phyloP scores from a whole-genome alignment of 2,329 filamentous ascomycete species.

The Huntiella savannae region DNA sequence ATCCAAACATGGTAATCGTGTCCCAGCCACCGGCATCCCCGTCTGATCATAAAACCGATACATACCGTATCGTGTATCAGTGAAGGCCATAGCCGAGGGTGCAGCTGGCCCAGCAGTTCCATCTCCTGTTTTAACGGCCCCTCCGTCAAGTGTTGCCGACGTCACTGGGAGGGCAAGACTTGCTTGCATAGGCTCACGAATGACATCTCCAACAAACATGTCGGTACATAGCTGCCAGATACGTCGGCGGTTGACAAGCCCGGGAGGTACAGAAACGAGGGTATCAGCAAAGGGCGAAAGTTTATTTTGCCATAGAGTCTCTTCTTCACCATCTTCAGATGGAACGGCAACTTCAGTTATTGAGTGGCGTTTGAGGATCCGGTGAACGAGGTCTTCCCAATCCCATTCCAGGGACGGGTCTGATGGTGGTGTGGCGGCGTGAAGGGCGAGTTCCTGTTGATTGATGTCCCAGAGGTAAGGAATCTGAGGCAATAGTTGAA shows the following conservation, averaged over 20 bases:
- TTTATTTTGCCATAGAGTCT: not conserved
- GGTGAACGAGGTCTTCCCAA: conserved; percentile 1
- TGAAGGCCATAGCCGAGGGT: not conserved
- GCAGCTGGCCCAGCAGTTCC: no score
- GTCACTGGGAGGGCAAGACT: not conserved
- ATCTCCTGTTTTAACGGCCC: no score
- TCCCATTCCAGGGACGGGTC: conserved; percentile 6
- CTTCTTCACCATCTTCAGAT: not conserved
- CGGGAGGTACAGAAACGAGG: not conserved
- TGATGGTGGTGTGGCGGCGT: not conserved
- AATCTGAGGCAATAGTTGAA: not conserved
- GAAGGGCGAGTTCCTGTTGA: not conserved
- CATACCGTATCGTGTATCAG: not conserved
- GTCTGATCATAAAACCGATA: not conserved
- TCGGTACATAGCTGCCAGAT: conserved; percentile 8
- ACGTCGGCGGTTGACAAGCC: conserved; percentile 3
- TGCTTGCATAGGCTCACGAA: not conserved
- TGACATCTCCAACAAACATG: conserved; percentile 7
- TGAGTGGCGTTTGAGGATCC: not conserved
- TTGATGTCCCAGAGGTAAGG: conserved; percentile 5
- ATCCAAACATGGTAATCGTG: not conserved
- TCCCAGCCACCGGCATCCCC: not conserved
- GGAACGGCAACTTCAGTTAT: no score
- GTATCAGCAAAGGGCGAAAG: not conserved
- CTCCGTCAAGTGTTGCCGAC: not conserved